Conservation (phyloP, 2,329 filamentous ascomycete species). For the Pseudogymnoascus sp. region DNA sequence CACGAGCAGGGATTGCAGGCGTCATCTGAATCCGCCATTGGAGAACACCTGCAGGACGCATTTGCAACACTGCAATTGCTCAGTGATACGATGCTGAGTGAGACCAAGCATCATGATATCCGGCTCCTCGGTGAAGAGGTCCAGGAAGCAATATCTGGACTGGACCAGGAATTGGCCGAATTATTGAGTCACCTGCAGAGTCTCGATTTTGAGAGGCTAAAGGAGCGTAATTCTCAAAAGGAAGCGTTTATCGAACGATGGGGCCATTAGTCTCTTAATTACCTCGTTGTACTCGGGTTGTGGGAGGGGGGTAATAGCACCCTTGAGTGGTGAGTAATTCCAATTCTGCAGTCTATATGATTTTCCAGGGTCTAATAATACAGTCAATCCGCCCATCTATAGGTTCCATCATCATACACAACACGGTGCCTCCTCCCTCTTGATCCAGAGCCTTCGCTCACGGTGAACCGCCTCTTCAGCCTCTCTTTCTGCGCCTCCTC, state of each 20-base stretch:
- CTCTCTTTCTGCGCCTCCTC: constrained; percentile 20
- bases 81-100: constrained; percentile 45
- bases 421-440: constrained; percentile 21
- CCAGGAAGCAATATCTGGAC: constrained; percentile 38
- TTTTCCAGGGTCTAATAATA: constrained; percentile 1
- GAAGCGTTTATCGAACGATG: constrained; percentile 43
- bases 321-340: neutral
- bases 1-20: constrained; percentile 41
- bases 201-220: constrained; percentile 30
- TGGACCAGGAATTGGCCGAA: constrained; percentile 31
- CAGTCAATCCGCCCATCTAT: constrained; percentile 21
- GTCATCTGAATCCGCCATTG: constrained; percentile 40
- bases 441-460: constrained; percentile 21
- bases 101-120: constrained; percentile 43
- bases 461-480: constrained; percentile 19
- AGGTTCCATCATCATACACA: constrained; percentile 26
- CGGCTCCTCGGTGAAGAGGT: constrained; percentile 47
- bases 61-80: constrained; percentile 42
- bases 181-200: constrained; percentile 32
- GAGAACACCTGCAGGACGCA: constrained; percentile 40
- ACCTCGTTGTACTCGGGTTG: neutral
- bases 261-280: constrained; percentile 16
- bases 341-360: neutral
- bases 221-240: constrained; percentile 38
- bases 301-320: neutral